phyloP scores from a whole-genome alignment of 2,329 filamentous ascomycete genomes.

The Aspergillus vadensis region DNA sequence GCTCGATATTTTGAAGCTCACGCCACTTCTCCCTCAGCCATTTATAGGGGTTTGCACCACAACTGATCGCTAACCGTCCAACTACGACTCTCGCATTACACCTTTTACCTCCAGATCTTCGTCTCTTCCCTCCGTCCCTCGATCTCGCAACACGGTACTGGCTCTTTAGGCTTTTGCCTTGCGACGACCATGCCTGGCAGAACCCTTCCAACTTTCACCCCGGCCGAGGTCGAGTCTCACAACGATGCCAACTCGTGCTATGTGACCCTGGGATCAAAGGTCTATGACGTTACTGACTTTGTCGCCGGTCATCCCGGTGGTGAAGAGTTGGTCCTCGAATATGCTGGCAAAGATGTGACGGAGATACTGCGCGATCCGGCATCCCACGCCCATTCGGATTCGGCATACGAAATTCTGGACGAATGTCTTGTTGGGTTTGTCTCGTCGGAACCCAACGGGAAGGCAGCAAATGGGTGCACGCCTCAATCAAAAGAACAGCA shows the following conservation, averaged over 20 bases:
- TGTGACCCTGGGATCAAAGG: constrained; percentile 84
- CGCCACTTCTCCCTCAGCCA: constrained; percentile 23
- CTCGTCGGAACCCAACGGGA: constrained; percentile 58
- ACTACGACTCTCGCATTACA: constrained; percentile 13
- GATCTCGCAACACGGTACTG: neutral
- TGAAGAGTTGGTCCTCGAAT: constrained; percentile 82
- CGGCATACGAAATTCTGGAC: constrained; percentile 93
- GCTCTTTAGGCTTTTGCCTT: constrained; percentile 8
- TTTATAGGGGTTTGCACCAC: constrained; percentile 20
- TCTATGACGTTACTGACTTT: constrained; percentile 94
- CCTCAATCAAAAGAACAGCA: constrained; percentile 30
- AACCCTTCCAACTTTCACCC: constrained; percentile 80
- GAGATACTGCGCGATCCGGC: constrained; percentile 78
- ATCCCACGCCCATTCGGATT: constrained; percentile 84
- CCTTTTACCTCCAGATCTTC: neutral
- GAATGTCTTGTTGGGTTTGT: constrained; percentile 85
- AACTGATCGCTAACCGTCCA: constrained; percentile 12
- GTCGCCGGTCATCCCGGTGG: constrained; percentile 89
- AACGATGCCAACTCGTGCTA: constrained; percentile 83
- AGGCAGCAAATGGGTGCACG: constrained; percentile 43
- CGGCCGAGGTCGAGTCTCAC: constrained; percentile 77
- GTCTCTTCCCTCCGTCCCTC: constrained; percentile 1
- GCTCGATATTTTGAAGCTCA: constrained; percentile 25
- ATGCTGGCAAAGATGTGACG: constrained; percentile 82
- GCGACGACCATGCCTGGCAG: constrained; percentile 68